Evolutionary conservation across 2,329 filamentous ascomycete species (phyloP), one percentile per base, ranked within the genome.

Genomic region (Pestalotiopsis sp.): DNA sequence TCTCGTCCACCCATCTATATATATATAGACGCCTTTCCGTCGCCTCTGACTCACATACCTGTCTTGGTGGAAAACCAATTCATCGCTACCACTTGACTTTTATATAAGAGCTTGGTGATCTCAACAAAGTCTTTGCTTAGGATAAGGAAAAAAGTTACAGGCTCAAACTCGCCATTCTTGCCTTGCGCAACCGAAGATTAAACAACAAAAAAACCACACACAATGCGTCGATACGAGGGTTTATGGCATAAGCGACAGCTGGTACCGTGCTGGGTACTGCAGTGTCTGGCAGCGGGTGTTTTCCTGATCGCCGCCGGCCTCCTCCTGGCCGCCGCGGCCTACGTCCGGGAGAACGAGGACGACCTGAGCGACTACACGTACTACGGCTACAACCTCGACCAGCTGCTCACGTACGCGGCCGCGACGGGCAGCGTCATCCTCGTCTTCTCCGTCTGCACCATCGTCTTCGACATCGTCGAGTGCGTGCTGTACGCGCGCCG

Each of bases 221-320:
- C 25, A 63, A 72, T 72, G 71, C 61, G 62, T 45, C 41, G n/a
- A 5, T 70, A 67, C 68, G 65, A 70, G 14, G 70, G 68, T 4
- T 61, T 72, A 62, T 74, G 71, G 71, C 69, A 67, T 38, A 72
- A 72, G 67, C 69, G 69, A 36, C 61, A 73, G n/a, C 59, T 72
- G 12, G 59, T 74, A 12, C 71, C 71, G 11, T 58, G 23, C 66
- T 74, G 71, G 72, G 66, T 72, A 25, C 31, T 74, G 4, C 70
- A 74, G 39, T 67, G 71, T 11, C 27, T 72, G 20, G 23, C 36
- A 25, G 17, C 66, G 7, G 11, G 66, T 38, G 52, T 71, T 41
- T 70, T 66, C 64, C 55, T 31, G 31, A 65, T 67, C 25, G 58
- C 61, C 13, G 67, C 68, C n/a, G 38, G 38, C 27, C 59, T 72